These are phyloP conservation scores for Bromus sterilis DNA, from an alignment of 176 grass and related monocot species.

Conservation along the genomic window DNA sequence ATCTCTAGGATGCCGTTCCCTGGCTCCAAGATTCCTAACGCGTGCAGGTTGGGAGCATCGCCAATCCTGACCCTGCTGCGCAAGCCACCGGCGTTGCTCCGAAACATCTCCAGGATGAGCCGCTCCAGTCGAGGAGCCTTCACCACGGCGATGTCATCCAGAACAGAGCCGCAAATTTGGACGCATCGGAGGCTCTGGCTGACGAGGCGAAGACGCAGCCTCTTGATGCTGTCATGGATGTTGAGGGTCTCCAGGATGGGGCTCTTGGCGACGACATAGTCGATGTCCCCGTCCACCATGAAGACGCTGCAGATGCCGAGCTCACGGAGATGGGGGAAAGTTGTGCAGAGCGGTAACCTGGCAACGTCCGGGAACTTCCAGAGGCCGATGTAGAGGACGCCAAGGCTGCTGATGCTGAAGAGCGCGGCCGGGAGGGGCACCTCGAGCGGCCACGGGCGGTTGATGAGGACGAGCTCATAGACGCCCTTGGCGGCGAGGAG, in stretches of 20 bases:
- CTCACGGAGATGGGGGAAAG: background rate
- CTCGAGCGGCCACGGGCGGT: background rate
- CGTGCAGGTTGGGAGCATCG: background rate
- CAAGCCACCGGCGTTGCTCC: background rate
- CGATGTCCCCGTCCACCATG: background rate
- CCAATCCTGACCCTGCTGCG: background rate
- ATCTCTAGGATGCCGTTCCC: background rate
- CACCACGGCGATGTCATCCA: background rate
- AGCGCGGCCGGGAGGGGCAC: background rate
- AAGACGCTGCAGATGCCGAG: background rate
- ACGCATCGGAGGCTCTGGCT: background rate
- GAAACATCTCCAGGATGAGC: background rate
- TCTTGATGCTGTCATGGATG: background rate
- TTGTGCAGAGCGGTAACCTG: background rate
- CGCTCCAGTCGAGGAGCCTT: background rate
- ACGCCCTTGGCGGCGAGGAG: background rate
- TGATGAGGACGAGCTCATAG: background rate
- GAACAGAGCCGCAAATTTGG: background rate
- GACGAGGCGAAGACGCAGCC: background rate
- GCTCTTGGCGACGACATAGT: background rate
- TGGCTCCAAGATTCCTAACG: background rate
- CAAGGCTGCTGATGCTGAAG: background rate
- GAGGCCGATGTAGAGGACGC: background rate
- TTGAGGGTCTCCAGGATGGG: background rate
- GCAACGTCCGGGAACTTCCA: background rate